Evolutionary conservation across 352 stramenopile species (phyloP), one percentile per base, ranked within the genome.

Genomic region (Pythium myriotylum): DNA sequence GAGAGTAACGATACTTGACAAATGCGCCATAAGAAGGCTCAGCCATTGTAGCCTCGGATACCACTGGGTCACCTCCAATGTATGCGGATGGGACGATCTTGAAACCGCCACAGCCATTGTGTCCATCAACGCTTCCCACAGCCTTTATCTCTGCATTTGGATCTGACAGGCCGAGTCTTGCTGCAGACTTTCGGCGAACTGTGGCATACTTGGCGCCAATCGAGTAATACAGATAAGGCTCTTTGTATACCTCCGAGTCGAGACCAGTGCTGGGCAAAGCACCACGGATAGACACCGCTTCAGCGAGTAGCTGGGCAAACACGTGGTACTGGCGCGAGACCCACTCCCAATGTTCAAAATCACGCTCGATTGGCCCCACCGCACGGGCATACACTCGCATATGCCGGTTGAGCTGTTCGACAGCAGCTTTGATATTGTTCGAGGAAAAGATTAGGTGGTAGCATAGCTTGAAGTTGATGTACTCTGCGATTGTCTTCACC

Each of bases 371-470:
- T 5, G 86, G 70, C 23, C 81, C 74, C 29, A 91, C 70, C 1
- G 81, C 70, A 20, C 70, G 68, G 2, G 58, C 71, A 51, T 92
- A 94, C 14, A 88, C 72, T 24, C 65, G 68, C 68, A 94, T 89
- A 58, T 96, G 87, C 22, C 86, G 84, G 29, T 94, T 81, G 13
- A 96, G 65, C 62, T 96, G 87, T 40, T 94, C 84, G 14, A 94
- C 81, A 0, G 87, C 87, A n/a, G 72, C 81, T 62, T 93, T 93
- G 50, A 92, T 69, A 55, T 94, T 94, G 59, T 77, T 86, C 0
- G 80, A 88, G 42, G 85, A 92, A 62, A 96, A 94, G 45, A 96
- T 86, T 37, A 92, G 67, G 68, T 96, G 84, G 60, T 94, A 94
- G 62, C 86, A 92, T 29, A 96, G 67, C 65, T 96, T 96, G 57